Evolutionary conservation across 176 grass and related monocot genomes (phyloP).

Genomic region (Pontederia paniculata): DNA sequence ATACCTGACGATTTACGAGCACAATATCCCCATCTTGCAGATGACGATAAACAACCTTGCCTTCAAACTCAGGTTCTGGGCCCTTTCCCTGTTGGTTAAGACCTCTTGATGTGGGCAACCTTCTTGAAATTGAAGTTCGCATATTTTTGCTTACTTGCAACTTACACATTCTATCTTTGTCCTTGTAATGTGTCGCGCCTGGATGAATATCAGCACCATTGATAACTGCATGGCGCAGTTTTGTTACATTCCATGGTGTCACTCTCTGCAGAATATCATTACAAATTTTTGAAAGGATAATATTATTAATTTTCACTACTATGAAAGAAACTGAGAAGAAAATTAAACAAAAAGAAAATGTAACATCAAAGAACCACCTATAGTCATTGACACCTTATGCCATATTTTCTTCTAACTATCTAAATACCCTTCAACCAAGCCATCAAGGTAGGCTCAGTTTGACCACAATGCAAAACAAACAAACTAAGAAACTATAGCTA

Average conservation of each 20-base stretch:
- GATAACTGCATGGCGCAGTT: conserved; percentile 44
- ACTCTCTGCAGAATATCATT: conserved; percentile 47
- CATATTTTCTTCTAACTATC: too few relatives aligned
- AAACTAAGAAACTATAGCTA: too few relatives aligned
- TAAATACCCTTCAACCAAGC: too few relatives aligned
- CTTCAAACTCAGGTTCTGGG: conserved; percentile 60
- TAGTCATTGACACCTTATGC: too few relatives aligned
- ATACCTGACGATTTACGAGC: conserved; percentile 93
- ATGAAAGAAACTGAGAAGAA: not conserved
- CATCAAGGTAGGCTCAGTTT: too few relatives aligned
- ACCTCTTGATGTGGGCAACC: conserved; percentile 48
- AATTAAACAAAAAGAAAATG: not conserved
- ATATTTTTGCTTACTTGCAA: conserved; percentile 29
- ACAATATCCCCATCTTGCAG: conserved; percentile 83
- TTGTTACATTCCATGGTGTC: conserved; percentile 69
- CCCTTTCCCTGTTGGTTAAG: conserved; percentile 45
- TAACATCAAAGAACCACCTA: not conserved
- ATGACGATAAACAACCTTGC: conserved; percentile 81
- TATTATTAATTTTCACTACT: conserved; percentile 6
- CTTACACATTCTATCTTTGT: conserved; percentile 43
- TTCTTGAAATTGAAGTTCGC: conserved; percentile 41
- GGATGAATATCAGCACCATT: conserved; percentile 80
- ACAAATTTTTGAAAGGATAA: not conserved
- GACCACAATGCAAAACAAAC: too few relatives aligned
- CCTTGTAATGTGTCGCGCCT: conserved; percentile 76